Evolutionary conservation across 148 eudicot genomes (phyloP).

Genomic region (Pouteria glomerata): DNA sequence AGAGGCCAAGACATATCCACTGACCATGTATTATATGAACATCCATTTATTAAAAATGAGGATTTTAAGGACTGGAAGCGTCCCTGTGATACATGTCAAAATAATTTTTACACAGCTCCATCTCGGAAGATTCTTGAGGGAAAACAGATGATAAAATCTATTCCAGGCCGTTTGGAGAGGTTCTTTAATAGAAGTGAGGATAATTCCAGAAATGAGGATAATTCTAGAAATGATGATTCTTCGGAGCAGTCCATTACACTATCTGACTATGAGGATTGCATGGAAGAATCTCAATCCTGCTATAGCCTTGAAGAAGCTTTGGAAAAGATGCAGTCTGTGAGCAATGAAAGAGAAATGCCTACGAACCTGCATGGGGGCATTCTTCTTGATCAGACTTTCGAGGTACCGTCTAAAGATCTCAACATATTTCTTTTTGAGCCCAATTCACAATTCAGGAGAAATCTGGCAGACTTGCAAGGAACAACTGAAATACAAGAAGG

Average conservation of each 20-base stretch:
- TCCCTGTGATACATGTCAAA: slow-evolving; percentile 21
- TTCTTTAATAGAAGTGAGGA: slow-evolving; percentile 61
- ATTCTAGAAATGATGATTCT: slow-evolving; percentile 43
- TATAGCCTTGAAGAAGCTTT: slow-evolving; percentile 58
- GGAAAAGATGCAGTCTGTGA: slow-evolving; percentile 46
- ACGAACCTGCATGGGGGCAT: slow-evolving; percentile 62
- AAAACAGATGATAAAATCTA: slow-evolving; percentile 55
- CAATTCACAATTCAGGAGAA: slow-evolving; percentile 51
- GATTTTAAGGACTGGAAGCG: slow-evolving; percentile 29
- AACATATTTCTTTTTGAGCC: slow-evolving; percentile 64
- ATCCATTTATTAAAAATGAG: slow-evolving; percentile 18
- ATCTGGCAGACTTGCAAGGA: slow-evolving; percentile 58
- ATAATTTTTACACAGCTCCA: slow-evolving; percentile 20
- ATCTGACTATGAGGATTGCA: slow-evolving; percentile 55
- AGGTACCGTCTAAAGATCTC: slow-evolving; percentile 50
- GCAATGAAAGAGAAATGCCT: slow-evolving; percentile 52
- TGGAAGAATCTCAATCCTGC: slow-evolving; percentile 34
- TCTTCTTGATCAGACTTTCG: slow-evolving; percentile 66
- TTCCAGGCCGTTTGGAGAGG: slow-evolving; percentile 63
- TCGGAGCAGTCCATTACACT: slow-evolving; percentile 49
- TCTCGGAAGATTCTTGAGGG: slow-evolving; percentile 46
- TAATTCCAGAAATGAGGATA: slow-evolving; percentile 33
- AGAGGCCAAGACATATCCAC: slow-evolving; percentile 36
- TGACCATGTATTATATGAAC: slow-evolving; percentile 21
- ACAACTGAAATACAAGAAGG: slow-evolving; percentile 59